A percentile compares a stretch with the other conserved stretches of the same genome.
Evolutionary conservation across 495 filamentous ascomycete genomes (phyloP).

Genomic region (Aspergillus homomorphus): DNA sequence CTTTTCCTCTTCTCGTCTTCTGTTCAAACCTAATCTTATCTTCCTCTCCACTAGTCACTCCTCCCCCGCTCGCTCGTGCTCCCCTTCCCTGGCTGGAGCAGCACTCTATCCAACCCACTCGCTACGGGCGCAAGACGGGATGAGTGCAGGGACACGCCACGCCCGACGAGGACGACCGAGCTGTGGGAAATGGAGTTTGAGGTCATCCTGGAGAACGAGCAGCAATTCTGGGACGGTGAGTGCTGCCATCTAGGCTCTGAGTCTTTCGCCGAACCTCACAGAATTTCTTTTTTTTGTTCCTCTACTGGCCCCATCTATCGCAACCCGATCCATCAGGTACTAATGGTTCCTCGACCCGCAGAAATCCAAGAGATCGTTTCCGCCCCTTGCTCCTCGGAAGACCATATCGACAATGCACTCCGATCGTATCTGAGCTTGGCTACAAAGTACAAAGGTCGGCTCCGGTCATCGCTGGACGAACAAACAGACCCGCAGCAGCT

Average conservation of each 20-base stretch:
- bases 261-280: conserved; percentile 4
- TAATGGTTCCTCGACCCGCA: conserved; percentile 31
- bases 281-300: background rate
- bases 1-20: background rate
- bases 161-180: conserved; percentile 38
- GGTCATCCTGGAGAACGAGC: conserved; percentile 74
- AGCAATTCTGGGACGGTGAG: conserved; percentile 92
- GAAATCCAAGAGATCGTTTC: conserved; percentile 81
- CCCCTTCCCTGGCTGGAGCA: background rate
- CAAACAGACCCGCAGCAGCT: background rate
- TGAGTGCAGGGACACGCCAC: conserved; percentile 38
- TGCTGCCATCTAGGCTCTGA: too few species aligned
- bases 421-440: conserved; percentile 80
- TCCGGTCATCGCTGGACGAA: background rate
- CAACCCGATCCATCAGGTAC: background rate
- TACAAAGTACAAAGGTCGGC: conserved; percentile 65
- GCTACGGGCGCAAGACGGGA: conserved; percentile 34
- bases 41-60: background rate
- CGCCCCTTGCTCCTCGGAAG: conserved; percentile 66
- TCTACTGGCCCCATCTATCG: background rate
- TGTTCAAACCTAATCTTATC: background rate
- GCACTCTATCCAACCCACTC: background rate
- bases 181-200: conserved; percentile 54
- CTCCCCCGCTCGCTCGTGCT: background rate
- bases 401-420: conserved; percentile 80